Percentiles rank a stretch among this genome's conserved stretches.
phyloP scores from a whole-genome alignment of 2,329 filamentous ascomycete genomes.

The Sordariomycetes sp. region DNA sequence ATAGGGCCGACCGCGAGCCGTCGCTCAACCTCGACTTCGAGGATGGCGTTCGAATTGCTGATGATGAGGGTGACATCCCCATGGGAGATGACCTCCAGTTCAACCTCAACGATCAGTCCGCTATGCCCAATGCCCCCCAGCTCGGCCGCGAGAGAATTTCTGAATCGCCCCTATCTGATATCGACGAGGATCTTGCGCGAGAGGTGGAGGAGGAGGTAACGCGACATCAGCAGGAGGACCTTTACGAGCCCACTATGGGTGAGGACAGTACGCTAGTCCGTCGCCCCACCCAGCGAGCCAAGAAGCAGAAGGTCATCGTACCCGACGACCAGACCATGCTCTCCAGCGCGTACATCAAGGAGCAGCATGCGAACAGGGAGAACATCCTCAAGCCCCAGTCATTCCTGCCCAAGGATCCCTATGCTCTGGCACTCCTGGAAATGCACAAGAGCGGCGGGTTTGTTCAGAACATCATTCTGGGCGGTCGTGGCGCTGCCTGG shows the following conservation, averaged over 20 bases:
- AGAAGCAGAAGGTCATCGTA: conserved; percentile 68
- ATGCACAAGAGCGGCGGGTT: conserved; percentile 89
- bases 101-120: conserved; percentile 49
- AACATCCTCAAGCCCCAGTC: conserved; percentile 75
- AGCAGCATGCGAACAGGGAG: conserved; percentile 75
- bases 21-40: conserved; percentile 43
- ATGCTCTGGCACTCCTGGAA: conserved; percentile 77
- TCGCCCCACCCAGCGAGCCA: conserved; percentile 60
- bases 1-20: conserved; percentile 42
- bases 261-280: conserved; percentile 47
- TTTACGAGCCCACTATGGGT: conserved; percentile 52
- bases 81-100: conserved; percentile 58
- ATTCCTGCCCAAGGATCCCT: conserved; percentile 79
- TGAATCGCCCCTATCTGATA: conserved; percentile 60
- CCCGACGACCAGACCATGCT: conserved; percentile 76
- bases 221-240: conserved; percentile 37
- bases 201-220: conserved; percentile 50
- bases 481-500: conserved; percentile 69
- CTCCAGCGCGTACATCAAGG: conserved; percentile 66
- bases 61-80: conserved; percentile 52
- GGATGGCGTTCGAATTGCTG: conserved; percentile 47
- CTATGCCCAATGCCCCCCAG: conserved; percentile 35
- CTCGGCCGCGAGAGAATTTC: conserved; percentile 51
- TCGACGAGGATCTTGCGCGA: conserved; percentile 51
- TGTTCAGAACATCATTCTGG: conserved; percentile 75